A percentile compares a stretch with the other conserved stretches of the same genome.
phyloP scores from a whole-genome alignment of 371 early-diverging fungal species.

The Saksenaea vasiformis region DNA sequence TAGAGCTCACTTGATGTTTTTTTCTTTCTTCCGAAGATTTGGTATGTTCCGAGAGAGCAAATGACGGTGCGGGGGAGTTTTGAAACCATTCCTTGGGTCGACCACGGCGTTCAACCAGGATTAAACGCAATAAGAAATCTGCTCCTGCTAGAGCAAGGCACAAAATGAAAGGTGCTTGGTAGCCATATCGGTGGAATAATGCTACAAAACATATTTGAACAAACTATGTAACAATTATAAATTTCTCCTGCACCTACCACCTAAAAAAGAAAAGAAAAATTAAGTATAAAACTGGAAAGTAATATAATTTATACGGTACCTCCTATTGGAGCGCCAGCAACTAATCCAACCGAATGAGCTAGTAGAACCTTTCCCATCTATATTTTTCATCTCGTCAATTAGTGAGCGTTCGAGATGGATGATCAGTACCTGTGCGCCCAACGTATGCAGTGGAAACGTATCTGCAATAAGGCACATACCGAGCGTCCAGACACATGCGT shows the following conservation, averaged over 20 bases:
- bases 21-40: background rate
- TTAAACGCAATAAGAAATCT: conserved; percentile 42
- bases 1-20: conserved; percentile 8
- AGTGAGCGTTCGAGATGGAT: background rate
- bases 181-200: conserved; percentile 57
- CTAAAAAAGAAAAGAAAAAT: background rate
- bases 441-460: conserved; percentile 42
- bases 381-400: background rate
- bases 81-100: conserved; percentile 19
- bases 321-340: conserved; percentile 39
- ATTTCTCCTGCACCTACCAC: background rate
- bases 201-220: conserved; percentile 15
- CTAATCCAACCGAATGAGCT: conserved; percentile 56
- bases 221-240: no score
- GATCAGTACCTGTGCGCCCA: conserved; percentile 44
- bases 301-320: background rate
- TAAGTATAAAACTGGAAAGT: background rate
- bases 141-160: conserved; percentile 55
- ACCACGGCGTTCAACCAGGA: conserved; percentile 43
- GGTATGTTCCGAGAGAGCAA: background rate
- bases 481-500: conserved; percentile 58
- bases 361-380: conserved; percentile 58
- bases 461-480: conserved; percentile 58
- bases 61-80: background rate
- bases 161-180: conserved; percentile 66